Base-by-base conservation (phyloP, 2,329 filamentous ascomycete genomes). In the Trichophyton simii region DNA sequence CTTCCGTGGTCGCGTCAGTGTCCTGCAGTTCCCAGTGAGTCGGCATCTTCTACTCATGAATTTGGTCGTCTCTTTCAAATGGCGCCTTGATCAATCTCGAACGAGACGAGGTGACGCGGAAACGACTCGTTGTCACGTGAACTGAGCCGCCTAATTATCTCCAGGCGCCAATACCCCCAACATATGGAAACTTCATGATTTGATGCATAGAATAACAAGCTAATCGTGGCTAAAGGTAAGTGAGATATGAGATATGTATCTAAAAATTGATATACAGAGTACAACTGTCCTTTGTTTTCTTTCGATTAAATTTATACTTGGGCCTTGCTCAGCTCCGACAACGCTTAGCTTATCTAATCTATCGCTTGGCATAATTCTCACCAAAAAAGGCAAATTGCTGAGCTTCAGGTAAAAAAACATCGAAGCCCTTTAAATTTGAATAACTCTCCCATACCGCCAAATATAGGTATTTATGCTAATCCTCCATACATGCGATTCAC, bases 1-100 rank as follows among this genome's bases (percentile, higher is more conserved):
- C 68, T 48, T 70, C 65, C 0, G 65, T 68, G 7, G 69, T 68
- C 28, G 66, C 63, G 58, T 72, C 71, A 1, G 66, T 64, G 25
- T 66, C 54, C 42, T 66, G 63, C 25, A 68, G 22, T 38, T 72
- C 70, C 64, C 67, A 66, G 58, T 65, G 61, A 44, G 55, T 22
- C 22, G 5, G 20, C 55, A 58, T 41, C n/a, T n/a, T 58, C n/a
- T 20, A 25, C 15, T 13, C 11, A 42, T 42, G 36, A n/a, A 20
- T 18, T 58, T 3, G 18, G 7, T 36, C 9, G 36, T 38, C 28
- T 25, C 7, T 18, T 8, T 41, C 22, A 8, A 25, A 28, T 52
- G 8, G 34, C 20, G 55, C 13, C 20, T 36, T 44, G 55, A 22
- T 15, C 20, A 42, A 20, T 18, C 55, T n/a, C 41, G 6, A 44